A percentile compares a stretch with the other conserved stretches of the same genome.
Evolutionary conservation across 2,329 filamentous ascomycete species (phyloP).

Genomic region (Calonectria pseudoturangicola): DNA sequence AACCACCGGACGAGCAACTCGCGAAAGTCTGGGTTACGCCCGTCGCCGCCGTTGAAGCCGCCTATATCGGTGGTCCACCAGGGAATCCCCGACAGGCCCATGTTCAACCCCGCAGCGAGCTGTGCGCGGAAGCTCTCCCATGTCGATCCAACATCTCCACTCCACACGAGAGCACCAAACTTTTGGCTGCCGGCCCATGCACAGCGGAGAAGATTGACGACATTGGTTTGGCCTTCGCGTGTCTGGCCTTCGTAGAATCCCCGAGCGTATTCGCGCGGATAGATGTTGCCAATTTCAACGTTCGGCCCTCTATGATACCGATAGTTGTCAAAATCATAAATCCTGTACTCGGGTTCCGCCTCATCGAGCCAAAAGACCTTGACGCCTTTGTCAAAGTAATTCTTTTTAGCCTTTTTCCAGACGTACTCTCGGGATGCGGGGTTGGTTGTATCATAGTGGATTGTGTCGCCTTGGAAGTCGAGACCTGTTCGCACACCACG

Average conservation of each 20-base stretch:
- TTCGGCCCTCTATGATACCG: constrained; percentile 62
- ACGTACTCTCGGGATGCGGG: constrained; percentile 75
- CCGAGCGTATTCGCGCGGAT: constrained; percentile 74
- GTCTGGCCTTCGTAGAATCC: constrained; percentile 77
- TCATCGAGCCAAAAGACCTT: constrained; percentile 82
- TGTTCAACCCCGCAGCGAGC: constrained; percentile 78
- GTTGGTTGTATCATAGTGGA: constrained; percentile 80
- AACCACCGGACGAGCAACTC: constrained; percentile 82
- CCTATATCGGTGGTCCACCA: constrained; percentile 85
- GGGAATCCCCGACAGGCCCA: constrained; percentile 78
- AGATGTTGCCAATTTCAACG: constrained; percentile 73
- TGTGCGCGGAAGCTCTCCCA: constrained; percentile 77
- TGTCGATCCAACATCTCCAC: constrained; percentile 79
- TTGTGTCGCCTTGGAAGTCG: constrained; percentile 75
- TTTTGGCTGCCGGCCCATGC: constrained; percentile 75
- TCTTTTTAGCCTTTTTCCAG: constrained; percentile 75
- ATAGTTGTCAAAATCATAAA: constrained; percentile 81
- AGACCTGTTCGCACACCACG: constrained; percentile 75
- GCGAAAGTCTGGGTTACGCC: constrained; percentile 72
- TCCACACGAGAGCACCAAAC: constrained; percentile 80
- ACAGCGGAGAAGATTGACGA: constrained; percentile 73
- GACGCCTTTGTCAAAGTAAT: constrained; percentile 79
- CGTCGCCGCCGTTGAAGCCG: constrained; percentile 80
- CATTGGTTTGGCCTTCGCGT: constrained; percentile 70
- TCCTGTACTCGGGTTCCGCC: constrained; percentile 79